Conservation (phyloP, 495 filamentous ascomycete genomes). For the Penicillium egyptiacum region DNA sequence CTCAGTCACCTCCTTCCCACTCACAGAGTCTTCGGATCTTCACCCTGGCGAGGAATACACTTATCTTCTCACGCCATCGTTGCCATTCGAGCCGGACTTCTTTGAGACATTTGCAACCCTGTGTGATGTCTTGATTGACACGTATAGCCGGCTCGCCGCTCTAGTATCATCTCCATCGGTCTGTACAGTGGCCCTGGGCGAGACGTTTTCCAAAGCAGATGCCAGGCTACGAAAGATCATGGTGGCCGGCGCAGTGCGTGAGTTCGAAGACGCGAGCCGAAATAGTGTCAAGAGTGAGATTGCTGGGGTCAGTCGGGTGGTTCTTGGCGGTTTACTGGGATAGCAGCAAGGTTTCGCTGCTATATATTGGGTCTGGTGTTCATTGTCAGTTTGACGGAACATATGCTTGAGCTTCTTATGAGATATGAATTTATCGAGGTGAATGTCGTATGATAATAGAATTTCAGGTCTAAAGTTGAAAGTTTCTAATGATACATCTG, state of each 20-base stretch:
- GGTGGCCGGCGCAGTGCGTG: slow-evolving; percentile 76
- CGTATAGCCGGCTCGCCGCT: slow-evolving; percentile 73
- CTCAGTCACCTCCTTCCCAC: slow-evolving; percentile 46
- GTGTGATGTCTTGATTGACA: slow-evolving; percentile 93
- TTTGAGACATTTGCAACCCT: slow-evolving; percentile 96
- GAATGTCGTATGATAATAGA: slow-evolving; percentile 7
- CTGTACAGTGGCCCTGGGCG: slow-evolving; percentile 63
- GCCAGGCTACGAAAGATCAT: slow-evolving; percentile 80
- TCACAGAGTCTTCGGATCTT: slow-evolving; percentile 54
- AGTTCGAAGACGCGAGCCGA: slow-evolving; percentile 88
- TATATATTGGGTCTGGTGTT: slow-evolving; percentile 2
- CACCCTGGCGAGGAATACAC: slow-evolving; percentile 77
- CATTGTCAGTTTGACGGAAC: not conserved
- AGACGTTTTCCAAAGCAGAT: slow-evolving; percentile 89
- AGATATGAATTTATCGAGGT: slow-evolving; percentile 5
- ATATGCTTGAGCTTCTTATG: slow-evolving; percentile 15
- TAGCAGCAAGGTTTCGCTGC: slow-evolving; percentile 34
- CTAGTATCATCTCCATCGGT: slow-evolving; percentile 67
- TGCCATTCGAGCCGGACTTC: slow-evolving; percentile 97
- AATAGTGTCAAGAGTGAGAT: slow-evolving; percentile 74
- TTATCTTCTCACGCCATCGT: slow-evolving; percentile 82
- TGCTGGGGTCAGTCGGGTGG: slow-evolving; percentile 79
- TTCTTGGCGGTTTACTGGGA: slow-evolving; percentile 82
- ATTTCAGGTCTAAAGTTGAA: slow-evolving; percentile 11
- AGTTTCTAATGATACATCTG: slow-evolving; percentile 13